phyloP scores from a whole-genome alignment of 495 filamentous ascomycete species.

The Cercophora sp. region DNA sequence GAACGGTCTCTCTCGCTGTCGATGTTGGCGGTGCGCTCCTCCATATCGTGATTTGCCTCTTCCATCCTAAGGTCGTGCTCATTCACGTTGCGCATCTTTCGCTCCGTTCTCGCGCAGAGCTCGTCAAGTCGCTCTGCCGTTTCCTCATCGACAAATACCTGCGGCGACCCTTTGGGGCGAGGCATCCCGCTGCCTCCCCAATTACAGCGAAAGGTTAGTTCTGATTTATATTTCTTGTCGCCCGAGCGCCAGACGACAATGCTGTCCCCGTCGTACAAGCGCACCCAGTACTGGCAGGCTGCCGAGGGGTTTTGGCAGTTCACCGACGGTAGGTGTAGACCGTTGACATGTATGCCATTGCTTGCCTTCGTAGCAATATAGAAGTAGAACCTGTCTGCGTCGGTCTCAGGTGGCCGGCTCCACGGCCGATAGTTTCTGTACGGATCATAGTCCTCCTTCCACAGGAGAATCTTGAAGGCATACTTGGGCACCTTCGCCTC shows the following conservation, averaged over 20 bases:
- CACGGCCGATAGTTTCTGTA: conserved; percentile 36
- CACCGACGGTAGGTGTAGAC: conserved; percentile 49
- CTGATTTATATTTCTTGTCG: conserved; percentile 23
- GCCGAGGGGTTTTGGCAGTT: conserved; percentile 39
- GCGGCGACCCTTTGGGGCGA: conserved; percentile 20
- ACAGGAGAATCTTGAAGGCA: conserved; percentile 74
- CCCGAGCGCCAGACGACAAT: conserved; percentile 57
- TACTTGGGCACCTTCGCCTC: conserved; percentile 75
- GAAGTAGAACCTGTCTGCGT: conserved; percentile 57
- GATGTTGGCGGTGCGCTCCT: conserved; percentile 30
- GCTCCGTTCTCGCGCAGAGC: conserved; percentile 25
- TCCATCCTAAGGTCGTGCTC: conserved; percentile 31
- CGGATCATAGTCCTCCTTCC: conserved; percentile 58
- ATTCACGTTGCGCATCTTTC: conserved; percentile 23
- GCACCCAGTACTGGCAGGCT: conserved; percentile 56
- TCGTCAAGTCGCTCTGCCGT: conserved; percentile 28
- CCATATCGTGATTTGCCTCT: conserved; percentile 35
- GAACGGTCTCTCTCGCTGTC: conserved; percentile 38
- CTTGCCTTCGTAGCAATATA: conserved; percentile 71
- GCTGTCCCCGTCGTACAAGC: conserved; percentile 67
- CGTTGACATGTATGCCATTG: conserved; percentile 70
- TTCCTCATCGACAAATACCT: conserved; percentile 9
- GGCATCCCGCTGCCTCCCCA: conserved; percentile 43
- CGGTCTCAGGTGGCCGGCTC: conserved; percentile 30
- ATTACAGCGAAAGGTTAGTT: conserved; percentile 40